Conservation (phyloP, 1,284 basidiomycete species). For the Ganoderma lingzhi region DNA sequence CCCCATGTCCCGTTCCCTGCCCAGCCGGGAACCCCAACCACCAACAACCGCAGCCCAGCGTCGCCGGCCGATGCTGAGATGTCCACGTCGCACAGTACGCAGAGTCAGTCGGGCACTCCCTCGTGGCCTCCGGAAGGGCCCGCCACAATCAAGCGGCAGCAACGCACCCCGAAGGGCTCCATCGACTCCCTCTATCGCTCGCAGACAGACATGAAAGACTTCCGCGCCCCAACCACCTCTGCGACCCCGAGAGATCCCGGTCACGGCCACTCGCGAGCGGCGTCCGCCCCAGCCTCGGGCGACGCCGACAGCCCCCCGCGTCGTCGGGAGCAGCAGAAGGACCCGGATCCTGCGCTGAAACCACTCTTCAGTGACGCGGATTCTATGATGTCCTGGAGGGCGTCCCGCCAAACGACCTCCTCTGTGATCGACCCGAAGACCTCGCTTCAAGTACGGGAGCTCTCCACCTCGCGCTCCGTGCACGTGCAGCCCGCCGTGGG, state of each 20-base stretch:
- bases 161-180: slow-evolving; percentile 3
- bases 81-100: background rate
- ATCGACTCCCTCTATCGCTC: slow-evolving; percentile 3
- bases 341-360: background rate
- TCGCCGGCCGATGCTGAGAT: background rate
- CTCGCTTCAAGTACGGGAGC: background rate
- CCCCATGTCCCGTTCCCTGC: background rate
- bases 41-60: background rate
- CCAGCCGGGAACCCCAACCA: background rate
- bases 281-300: background rate
- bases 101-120: background rate
- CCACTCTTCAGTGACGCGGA: background rate
- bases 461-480: slow-evolving; percentile 1
- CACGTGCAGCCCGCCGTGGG: background rate
- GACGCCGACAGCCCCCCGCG: background rate
- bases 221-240: background rate
- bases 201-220: background rate
- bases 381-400: background rate
- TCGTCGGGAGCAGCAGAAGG: background rate
- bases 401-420: background rate
- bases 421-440: background rate
- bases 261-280: background rate
- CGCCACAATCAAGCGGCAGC: background rate
- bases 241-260: background rate
- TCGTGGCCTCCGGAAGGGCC: slow-evolving; percentile 2